Conservation (phyloP, 257 asterid genomes). For the Oldenlandia corymbosa region DNA sequence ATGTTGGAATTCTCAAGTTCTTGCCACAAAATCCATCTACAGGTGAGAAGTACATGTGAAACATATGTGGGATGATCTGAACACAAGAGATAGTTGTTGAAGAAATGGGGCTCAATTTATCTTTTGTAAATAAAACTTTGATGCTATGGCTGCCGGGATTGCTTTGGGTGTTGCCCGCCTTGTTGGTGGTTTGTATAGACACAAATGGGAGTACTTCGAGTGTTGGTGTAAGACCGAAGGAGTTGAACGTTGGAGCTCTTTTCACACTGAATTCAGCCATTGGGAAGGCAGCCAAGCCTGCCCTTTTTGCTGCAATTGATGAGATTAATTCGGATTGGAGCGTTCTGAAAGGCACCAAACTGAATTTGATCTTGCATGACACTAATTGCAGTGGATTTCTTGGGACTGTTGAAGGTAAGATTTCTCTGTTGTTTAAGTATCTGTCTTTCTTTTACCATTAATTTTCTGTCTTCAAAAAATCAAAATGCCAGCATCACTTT, state of each 20-base stretch:
- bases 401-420: constrained; percentile 79
- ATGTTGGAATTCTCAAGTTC: constrained; percentile 18
- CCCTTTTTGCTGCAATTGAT: constrained; percentile 62
- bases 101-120: constrained; percentile 25
- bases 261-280: constrained; percentile 65
- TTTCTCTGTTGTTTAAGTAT: background rate
- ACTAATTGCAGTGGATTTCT: constrained; percentile 89
- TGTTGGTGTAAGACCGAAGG: constrained; percentile 35
- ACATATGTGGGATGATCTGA: background rate
- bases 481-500: no score
- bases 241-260: constrained; percentile 70
- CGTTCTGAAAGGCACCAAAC: constrained; percentile 44
- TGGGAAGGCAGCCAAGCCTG: constrained; percentile 74
- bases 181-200: constrained; percentile 27
- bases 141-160: constrained; percentile 28
- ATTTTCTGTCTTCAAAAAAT: no score
- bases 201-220: constrained; percentile 23
- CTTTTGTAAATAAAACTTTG: constrained; percentile 21
- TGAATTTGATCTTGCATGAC: constrained; percentile 65
- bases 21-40: constrained; percentile 14
- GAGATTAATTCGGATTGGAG: constrained; percentile 63
- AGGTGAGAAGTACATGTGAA: constrained; percentile 11
- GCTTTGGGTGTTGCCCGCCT: constrained; percentile 34
- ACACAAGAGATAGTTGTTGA: background rate
- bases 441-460: no score